Base-by-base conservation (phyloP, 345 rosid genomes). In the Stellera chamaejasme region DNA sequence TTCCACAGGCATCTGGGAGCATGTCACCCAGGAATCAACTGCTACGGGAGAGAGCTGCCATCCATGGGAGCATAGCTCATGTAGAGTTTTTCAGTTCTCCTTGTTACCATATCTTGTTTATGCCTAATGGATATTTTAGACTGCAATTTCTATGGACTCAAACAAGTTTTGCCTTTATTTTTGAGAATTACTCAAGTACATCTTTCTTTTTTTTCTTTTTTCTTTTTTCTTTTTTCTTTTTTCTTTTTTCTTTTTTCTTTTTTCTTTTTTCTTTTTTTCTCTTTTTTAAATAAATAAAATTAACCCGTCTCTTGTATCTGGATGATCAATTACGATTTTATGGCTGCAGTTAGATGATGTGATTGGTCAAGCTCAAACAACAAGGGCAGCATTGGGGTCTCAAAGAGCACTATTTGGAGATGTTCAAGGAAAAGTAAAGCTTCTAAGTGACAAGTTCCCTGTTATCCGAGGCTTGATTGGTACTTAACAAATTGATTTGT, bases 341-440 rank as follows among this genome's bases (percentile, higher is more conserved):
- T 52, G 63, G 41, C 13, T 58, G 58, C 79, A 94, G 99, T 90
- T 90, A 62, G 96, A 90, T 74, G 97, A 94, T 55, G 97, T 94
- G 25, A 94, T 94, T 56, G 77, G 69, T 77, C 97, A 90, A 85
- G 99, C 95, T 64, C 96, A 94, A 74, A 70, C 95, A 11, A 87
- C 99, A 60, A 81, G 95, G 66, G 75, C 93, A 43, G 95, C 69
- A 42, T 75, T 90, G 69, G 95, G 93, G 63, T 87, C 96, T 65
- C 99, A 94, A 66, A 79, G 96, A 69, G 56, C 83, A 51, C 46
- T 87, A 69, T 85, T 94, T 69, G 92, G 95, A 64, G 97, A 87
- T 79, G 92, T 94, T 63, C 92, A 85, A 65, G 95, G 96, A 73
- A 94, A 90, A 90, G 90, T 87, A 52, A 94, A 90, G 69, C 65